Evolutionary conservation across 495 filamentous ascomycete species (phyloP), one percentile per base, ranked within the genome.

Genomic region (Neurospora sp.): DNA sequence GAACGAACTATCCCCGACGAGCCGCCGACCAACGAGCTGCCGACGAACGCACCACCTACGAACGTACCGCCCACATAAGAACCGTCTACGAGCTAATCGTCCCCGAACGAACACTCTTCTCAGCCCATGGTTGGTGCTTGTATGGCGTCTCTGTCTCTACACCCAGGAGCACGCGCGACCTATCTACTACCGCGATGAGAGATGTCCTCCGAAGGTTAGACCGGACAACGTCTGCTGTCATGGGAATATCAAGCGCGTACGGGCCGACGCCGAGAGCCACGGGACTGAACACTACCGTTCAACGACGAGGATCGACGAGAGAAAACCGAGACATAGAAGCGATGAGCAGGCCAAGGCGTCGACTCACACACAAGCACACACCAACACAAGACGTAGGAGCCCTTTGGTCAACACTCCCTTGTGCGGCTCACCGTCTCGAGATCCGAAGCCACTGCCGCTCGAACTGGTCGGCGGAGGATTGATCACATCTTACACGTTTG

Each of bases 131-230:
- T 1, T 11, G n/a, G 3, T 49, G 10, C n/a, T 49, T 49, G 9
- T 49, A 23, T 12, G 46, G 2, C 46, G 8, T 2, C 9, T 23
- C 9, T 20, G n/a, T 23, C 9, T 5, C 9, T 23, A 12, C 46
- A 0, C n/a, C 0, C 4, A 2, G 4, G 46, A 4, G 1, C 1
- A 5, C 9, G n/a, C 9, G 9, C 0, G 4, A 11, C 18, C 1
- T 49, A 11, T 12, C 1, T 23, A 49, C 4, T 2, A 2, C 10
- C 2, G 9, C 46, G 46, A 49, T 2, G 46, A 54, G 46, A 23
- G n/a, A 23, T 49, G 0, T 11, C 4, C n/a, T 49, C 0, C 16
- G 41, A 44, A 44, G 16, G 2, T n/a, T 1, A 49, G 0, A 54
- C 2, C 0, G 20, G 5, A 27, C 1, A 54, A 6, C 4, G 14